Evolutionary conservation across 2,329 filamentous ascomycete species (phyloP).

Genomic region (Cladophialophora yegresii): DNA sequence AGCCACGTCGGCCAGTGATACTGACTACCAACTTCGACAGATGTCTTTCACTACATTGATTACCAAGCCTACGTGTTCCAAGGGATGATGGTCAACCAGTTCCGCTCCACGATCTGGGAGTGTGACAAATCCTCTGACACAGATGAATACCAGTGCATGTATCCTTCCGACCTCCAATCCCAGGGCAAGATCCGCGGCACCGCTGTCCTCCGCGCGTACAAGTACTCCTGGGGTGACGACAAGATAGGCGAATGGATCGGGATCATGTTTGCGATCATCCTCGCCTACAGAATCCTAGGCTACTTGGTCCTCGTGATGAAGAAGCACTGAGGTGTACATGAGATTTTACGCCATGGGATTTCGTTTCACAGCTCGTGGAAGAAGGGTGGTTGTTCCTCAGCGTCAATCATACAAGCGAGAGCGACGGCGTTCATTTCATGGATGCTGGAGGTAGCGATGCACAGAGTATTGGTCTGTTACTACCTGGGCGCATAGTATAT

Average conservation of each 20-base stretch:
- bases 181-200: conserved; percentile 71
- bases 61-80: conserved; percentile 80
- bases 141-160: conserved; percentile 68
- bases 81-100: conserved; percentile 93
- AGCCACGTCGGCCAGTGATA: not conserved
- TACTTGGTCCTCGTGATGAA: conserved; percentile 28
- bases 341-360: not conserved
- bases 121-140: conserved; percentile 51
- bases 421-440: too few relatives aligned
- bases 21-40: not conserved
- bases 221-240: conserved; percentile 64
- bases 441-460: too few relatives aligned
- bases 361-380: not conserved
- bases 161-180: conserved; percentile 60
- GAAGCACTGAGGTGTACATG: conserved; percentile 11
- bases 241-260: conserved; percentile 70
- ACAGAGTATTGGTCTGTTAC: too few relatives aligned
- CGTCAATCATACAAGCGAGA: not conserved
- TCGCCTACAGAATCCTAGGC: conserved; percentile 66
- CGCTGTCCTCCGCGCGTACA: conserved; percentile 69
- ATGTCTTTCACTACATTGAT: conserved; percentile 86
- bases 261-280: conserved; percentile 74
- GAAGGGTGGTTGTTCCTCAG: not conserved
- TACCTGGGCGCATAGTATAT: too few relatives aligned
- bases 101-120: conserved; percentile 63